Conservation (phyloP, 306 rosid species). For the Vicia villosa region DNA sequence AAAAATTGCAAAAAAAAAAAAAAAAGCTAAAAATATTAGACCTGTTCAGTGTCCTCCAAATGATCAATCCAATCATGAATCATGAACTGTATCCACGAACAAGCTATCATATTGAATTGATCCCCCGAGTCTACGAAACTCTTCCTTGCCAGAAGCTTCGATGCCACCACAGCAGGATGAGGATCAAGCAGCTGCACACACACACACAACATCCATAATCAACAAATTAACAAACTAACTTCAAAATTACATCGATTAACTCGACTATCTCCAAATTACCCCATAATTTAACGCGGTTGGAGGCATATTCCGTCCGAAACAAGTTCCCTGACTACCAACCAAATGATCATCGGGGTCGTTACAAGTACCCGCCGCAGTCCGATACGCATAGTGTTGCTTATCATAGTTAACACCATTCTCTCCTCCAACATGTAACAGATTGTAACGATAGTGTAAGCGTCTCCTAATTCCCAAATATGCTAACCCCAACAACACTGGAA, state of each 20-base stretch:
- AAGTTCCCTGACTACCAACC: constrained; percentile 67
- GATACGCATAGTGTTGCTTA: constrained; percentile 35
- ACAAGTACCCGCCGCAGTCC: constrained; percentile 69
- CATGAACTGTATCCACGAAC: constrained; percentile 86
- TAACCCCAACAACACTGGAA: constrained; percentile 64
- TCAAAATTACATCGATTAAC: background rate
- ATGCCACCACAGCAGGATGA: constrained; percentile 62
- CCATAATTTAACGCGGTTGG: constrained; percentile 51
- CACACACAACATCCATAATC: background rate
- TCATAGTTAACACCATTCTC: constrained; percentile 51
- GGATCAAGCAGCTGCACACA: constrained; percentile 59
- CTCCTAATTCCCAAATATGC: constrained; percentile 72
- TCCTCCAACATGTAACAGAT: constrained; percentile 56
- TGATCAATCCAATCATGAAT: constrained; percentile 88
- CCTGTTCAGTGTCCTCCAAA: constrained; percentile 79
- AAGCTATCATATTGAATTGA: constrained; percentile 79
- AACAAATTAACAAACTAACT: background rate
- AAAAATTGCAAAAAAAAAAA: no score
- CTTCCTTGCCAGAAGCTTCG: constrained; percentile 68
- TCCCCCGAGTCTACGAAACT: constrained; percentile 60
- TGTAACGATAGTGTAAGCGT: constrained; percentile 69
- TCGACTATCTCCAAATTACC: constrained; percentile 30
- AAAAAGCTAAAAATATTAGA: background rate
- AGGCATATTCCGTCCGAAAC: constrained; percentile 75
- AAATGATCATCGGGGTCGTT: constrained; percentile 56